Evolutionary conservation across 169 alveolate genomes (phyloP).

Genomic region (Pseudocohnilembus persalinus): DNA sequence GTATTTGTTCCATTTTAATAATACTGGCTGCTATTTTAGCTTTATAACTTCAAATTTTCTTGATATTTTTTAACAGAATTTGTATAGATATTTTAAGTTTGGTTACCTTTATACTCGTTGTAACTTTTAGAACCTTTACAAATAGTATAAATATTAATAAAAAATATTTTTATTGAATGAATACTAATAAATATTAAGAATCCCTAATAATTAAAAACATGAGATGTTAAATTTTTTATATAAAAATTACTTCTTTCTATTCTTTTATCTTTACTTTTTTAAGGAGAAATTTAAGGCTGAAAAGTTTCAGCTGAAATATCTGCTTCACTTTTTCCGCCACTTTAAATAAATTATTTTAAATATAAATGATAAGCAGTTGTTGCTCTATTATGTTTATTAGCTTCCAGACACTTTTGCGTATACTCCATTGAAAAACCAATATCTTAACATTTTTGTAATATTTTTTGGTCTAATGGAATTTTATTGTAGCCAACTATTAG

Average conservation of each 20-base stretch:
- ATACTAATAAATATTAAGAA: too few species aligned
- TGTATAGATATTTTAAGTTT: too few species aligned
- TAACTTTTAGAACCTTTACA: not conserved
- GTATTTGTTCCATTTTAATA: too few species aligned
- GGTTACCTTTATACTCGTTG: too few species aligned
- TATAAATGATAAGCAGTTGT: conserved; percentile 79
- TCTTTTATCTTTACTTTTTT: conserved; percentile 26
- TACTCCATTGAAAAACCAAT: conserved; percentile 57
- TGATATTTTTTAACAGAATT: too few species aligned
- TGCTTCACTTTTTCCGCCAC: conserved; percentile 62
- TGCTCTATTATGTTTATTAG: conserved; percentile 77
- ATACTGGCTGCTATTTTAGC: too few species aligned
- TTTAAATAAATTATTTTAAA: conserved; percentile 59
- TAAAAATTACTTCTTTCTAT: too few species aligned
- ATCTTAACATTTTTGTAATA: conserved; percentile 57
- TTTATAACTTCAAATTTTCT: too few species aligned
- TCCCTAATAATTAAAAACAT: too few species aligned
- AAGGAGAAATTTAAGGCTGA: conserved; percentile 30
- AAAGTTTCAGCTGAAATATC: conserved; percentile 48
- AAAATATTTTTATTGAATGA: too few species aligned
- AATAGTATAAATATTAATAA: too few species aligned
- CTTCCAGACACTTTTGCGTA: conserved; percentile 61
- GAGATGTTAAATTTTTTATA: too few species aligned
- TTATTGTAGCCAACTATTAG: conserved; percentile 75
- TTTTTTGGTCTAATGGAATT: conserved; percentile 76